Evolutionary conservation across 805 yeast species (phyloP).

Genomic region (Metschnikowia bowlesiae): DNA sequence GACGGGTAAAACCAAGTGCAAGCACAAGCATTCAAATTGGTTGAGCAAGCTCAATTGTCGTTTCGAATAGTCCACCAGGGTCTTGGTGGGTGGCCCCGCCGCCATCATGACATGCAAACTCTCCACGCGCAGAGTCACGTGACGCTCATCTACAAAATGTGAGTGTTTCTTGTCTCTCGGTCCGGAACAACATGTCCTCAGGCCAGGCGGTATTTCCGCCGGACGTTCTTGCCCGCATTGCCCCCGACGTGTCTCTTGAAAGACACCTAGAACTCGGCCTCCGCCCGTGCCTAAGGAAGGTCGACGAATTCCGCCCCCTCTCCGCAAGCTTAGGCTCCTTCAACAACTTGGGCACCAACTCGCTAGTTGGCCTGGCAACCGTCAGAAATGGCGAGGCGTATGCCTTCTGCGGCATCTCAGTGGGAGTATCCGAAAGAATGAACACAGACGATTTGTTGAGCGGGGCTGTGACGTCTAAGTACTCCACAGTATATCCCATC

Average conservation of each 20-base stretch:
- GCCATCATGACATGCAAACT: not conserved
- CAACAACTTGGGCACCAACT: constrained; percentile 33
- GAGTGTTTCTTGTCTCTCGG: not conserved
- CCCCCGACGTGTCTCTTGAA: constrained; percentile 79
- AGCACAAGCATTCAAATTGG: too few species aligned
- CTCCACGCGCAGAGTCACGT: not conserved
- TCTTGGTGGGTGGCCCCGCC: too few species aligned
- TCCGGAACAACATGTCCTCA: constrained; percentile 5
- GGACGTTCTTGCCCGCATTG: constrained; percentile 73
- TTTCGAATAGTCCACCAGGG: too few species aligned
- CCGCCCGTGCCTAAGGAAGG: constrained; percentile 69
- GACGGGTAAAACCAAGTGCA: too few species aligned
- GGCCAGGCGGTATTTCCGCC: constrained; percentile 62
- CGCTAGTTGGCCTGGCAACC: constrained; percentile 61
- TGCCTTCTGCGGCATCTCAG: constrained; percentile 66
- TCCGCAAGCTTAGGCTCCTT: constrained; percentile 30
- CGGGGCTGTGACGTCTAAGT: constrained; percentile 18
- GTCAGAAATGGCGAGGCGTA: constrained; percentile 68
- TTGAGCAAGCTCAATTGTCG: too few species aligned
- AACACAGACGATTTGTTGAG: constrained; percentile 23
- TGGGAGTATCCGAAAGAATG: constrained; percentile 59
- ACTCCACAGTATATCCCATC: constrained; percentile 55
- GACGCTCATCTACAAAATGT: constrained; percentile 3
- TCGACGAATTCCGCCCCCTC: constrained; percentile 67
- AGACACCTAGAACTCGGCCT: constrained; percentile 71